Percentiles rank a stretch among this genome's conserved stretches.
Conservation (phyloP, 2,329 filamentous ascomycete genomes). For the Colletotrichum neosansevieriae region DNA sequence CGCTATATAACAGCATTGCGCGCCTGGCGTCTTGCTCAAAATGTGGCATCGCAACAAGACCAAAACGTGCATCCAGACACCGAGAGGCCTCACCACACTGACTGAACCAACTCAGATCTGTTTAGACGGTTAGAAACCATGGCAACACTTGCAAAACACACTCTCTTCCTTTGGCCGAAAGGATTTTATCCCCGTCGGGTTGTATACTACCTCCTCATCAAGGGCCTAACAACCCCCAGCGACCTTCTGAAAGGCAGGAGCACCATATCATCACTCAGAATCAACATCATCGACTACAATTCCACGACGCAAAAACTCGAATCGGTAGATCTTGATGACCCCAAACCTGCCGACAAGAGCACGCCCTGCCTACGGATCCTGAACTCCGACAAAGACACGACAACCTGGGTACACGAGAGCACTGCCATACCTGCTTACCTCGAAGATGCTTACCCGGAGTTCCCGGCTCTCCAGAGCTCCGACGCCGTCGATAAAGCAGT, state of each 20-base stretch:
- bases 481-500: conserved; percentile 18
- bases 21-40: not conserved
- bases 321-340: conserved; percentile 37
- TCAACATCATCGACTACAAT: conserved; percentile 37
- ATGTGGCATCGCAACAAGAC: too few species aligned
- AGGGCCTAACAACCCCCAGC: conserved; percentile 40
- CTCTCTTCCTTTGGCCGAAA: conserved; percentile 43
- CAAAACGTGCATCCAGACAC: too few species aligned
- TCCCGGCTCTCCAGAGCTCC: conserved; percentile 1
- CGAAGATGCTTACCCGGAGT: conserved; percentile 38
- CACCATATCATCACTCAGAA: conserved; percentile 26
- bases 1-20: not conserved
- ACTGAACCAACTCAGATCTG: not conserved
- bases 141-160: conserved; percentile 22
- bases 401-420: conserved; percentile 42
- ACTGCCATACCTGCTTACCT: conserved; percentile 41
- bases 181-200: conserved; percentile 43
- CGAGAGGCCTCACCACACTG: not conserved
- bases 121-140: not conserved
- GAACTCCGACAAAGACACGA: conserved; percentile 21
- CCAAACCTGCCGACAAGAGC: conserved; percentile 40
- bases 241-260: conserved; percentile 40
- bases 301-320: not conserved
- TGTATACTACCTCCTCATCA: conserved; percentile 42
- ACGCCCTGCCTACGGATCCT: conserved; percentile 41